Evolutionary conservation across 2,329 filamentous ascomycete species (phyloP).

Genomic region (Periconia sp.): DNA sequence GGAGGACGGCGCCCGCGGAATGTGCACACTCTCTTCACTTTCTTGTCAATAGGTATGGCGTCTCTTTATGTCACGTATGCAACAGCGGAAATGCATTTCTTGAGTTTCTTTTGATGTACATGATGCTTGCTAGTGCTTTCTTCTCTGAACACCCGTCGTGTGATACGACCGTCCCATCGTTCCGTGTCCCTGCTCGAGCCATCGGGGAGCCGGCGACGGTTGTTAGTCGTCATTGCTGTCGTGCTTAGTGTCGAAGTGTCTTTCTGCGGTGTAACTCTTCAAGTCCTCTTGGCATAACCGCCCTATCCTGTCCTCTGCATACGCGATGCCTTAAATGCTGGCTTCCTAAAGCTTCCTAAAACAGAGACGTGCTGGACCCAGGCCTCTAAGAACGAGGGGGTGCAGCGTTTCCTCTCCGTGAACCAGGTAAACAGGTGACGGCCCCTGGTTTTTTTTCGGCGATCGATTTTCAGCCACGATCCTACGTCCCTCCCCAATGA

Average conservation of each 20-base stretch:
- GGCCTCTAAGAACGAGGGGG: conserved; percentile 19
- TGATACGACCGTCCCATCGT: neutral
- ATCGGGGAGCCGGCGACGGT: conserved; percentile 17
- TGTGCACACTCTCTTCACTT: conserved; percentile 35
- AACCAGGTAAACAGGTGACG: conserved; percentile 28
- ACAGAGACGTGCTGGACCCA: conserved; percentile 20
- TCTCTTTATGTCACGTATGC: conserved; percentile 25
- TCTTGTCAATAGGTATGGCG: conserved; percentile 32
- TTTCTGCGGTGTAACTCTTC: too few species aligned
- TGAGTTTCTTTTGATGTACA: conserved; percentile 4
- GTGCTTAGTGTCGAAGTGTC: too few species aligned
- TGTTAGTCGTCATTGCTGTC: conserved; percentile 7
- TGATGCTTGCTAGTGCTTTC: neutral
- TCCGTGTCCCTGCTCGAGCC: conserved; percentile 18
- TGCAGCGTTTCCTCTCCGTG: conserved; percentile 26
- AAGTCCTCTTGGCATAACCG: neutral
- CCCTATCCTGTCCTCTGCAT: too few species aligned
- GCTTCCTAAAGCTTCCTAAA: conserved; percentile 14
- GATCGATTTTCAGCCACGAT: conserved; percentile 28
- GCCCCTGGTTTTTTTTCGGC: conserved; percentile 21
- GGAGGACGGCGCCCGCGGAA: conserved; percentile 30
- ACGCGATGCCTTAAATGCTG: too few species aligned
- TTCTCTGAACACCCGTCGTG: neutral
- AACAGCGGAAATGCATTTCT: conserved; percentile 29
- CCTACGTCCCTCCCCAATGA: conserved; percentile 27